Percentiles rank a stretch among this genome's conserved stretches.
Evolutionary conservation across 164 flowering plant species (phyloP).

Genomic region (Macadamia integrifolia): DNA sequence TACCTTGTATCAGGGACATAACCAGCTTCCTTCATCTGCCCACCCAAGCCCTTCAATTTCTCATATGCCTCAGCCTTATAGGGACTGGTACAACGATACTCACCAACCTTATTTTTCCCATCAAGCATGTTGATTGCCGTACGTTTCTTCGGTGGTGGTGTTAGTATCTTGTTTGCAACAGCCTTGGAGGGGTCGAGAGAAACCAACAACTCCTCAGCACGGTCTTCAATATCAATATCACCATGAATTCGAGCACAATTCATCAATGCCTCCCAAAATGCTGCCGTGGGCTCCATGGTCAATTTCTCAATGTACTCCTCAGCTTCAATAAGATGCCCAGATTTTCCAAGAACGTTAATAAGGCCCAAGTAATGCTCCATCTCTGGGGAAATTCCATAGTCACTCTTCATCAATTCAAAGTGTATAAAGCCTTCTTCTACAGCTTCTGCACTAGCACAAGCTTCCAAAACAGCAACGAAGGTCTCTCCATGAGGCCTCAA

Average conservation of each 20-base stretch:
- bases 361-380: conserved; percentile 59
- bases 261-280: conserved; percentile 62
- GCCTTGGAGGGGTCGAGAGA: conserved; percentile 55
- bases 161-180: conserved; percentile 41
- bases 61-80: conserved; percentile 49
- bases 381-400: conserved; percentile 45
- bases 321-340: conserved; percentile 62
- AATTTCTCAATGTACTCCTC: conserved; percentile 46
- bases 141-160: conserved; percentile 54
- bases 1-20: conserved; percentile 65
- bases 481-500: conserved; percentile 46
- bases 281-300: conserved; percentile 51
- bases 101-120: conserved; percentile 50
- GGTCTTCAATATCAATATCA: conserved; percentile 77
- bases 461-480: conserved; percentile 51
- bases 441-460: conserved; percentile 73
- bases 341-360: conserved; percentile 53
- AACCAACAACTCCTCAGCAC: conserved; percentile 58
- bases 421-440: conserved; percentile 71
- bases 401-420: conserved; percentile 58
- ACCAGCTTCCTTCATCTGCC: conserved; percentile 41
- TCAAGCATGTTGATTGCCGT: conserved; percentile 57
- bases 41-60: conserved; percentile 34
- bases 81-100: conserved; percentile 41
- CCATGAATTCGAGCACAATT: conserved; percentile 72